Evolutionary conservation across 2,329 filamentous ascomycete species (phyloP).

Genomic region (Knufia petricola): DNA sequence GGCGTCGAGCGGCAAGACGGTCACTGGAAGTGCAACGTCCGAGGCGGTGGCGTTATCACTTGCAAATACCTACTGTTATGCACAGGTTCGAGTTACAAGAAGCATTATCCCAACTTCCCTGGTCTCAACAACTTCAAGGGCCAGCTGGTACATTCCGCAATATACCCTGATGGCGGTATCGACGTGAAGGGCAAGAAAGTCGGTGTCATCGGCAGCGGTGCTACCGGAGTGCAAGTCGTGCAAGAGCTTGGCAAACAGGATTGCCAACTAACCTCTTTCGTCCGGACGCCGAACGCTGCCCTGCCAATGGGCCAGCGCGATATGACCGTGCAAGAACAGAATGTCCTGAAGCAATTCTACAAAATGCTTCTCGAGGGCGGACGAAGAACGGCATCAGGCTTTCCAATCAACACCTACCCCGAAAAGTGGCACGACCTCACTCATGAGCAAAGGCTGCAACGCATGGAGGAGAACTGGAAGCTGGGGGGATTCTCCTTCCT

Average conservation of each 20-base stretch:
- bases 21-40: conserved; percentile 33
- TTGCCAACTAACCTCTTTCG: conserved; percentile 42
- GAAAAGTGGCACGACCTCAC: conserved; percentile 44
- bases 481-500: conserved; percentile 47
- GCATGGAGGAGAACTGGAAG: conserved; percentile 41
- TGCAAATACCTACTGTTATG: conserved; percentile 14
- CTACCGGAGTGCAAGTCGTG: conserved; percentile 54
- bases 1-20: conserved; percentile 28
- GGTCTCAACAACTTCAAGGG: conserved; percentile 52
- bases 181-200: conserved; percentile 42
- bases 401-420: conserved; percentile 23
- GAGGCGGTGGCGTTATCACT: conserved; percentile 24
- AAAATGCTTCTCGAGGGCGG: background rate
- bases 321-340: conserved; percentile 39
- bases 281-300: conserved; percentile 56
- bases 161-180: conserved; percentile 44
- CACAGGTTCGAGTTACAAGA: conserved; percentile 31
- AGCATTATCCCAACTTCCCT: conserved; percentile 52
- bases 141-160: conserved; percentile 48
- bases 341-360: conserved; percentile 12
- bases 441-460: conserved; percentile 39
- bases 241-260: conserved; percentile 50
- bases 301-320: conserved; percentile 52
- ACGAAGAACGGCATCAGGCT: background rate
- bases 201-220: conserved; percentile 53